Evolutionary conservation across 108 stramenopile genomes (phyloP).

Genomic region (Fistulifera pelliculosa): DNA sequence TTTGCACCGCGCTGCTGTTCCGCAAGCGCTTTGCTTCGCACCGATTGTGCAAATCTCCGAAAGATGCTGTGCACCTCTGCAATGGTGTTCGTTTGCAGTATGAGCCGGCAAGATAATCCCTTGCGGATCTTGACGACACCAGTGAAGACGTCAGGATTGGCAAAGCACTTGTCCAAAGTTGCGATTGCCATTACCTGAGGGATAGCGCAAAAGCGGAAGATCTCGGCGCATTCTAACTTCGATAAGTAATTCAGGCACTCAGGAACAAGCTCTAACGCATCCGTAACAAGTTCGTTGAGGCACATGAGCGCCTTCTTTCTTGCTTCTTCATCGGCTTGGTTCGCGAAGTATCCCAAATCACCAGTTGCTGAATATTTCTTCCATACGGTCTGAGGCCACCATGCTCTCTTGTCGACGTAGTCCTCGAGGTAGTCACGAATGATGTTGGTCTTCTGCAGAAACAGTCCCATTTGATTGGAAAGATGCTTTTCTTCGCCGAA

Average conservation of each 20-base stretch:
- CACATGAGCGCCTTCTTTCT: constrained; percentile 52
- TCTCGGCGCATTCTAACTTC: constrained; percentile 69
- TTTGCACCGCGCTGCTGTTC: constrained; percentile 32
- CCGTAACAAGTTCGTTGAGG: constrained; percentile 94
- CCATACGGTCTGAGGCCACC: constrained; percentile 97
- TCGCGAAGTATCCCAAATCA: constrained; percentile 82
- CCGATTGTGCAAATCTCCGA: constrained; percentile 41
- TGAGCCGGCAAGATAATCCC: constrained; percentile 73
- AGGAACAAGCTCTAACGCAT: constrained; percentile 91
- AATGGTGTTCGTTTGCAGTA: constrained; percentile 59
- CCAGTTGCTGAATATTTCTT: constrained; percentile 69
- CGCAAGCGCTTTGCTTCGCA: constrained; percentile 39
- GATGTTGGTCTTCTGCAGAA: constrained; percentile 99
- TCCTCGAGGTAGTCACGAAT: constrained; percentile 99
- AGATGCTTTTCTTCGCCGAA: constrained; percentile 58
- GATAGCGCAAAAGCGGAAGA: constrained; percentile 98
- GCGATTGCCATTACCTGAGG: constrained; percentile 99
- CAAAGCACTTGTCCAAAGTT: constrained; percentile 90
- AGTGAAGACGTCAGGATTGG: constrained; percentile 91
- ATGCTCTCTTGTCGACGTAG: constrained; percentile 97
- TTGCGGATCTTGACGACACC: constrained; percentile 97
- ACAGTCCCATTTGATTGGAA: constrained; percentile 97
- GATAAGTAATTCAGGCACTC: constrained; percentile 92
- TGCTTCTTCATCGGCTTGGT: constrained; percentile 43
- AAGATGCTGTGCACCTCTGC: constrained; percentile 73